Percentiles rank a stretch among this genome's conserved stretches.
phyloP scores from a whole-genome alignment of 2,329 filamentous ascomycete genomes.

The Beauveria scarabaeidicola region DNA sequence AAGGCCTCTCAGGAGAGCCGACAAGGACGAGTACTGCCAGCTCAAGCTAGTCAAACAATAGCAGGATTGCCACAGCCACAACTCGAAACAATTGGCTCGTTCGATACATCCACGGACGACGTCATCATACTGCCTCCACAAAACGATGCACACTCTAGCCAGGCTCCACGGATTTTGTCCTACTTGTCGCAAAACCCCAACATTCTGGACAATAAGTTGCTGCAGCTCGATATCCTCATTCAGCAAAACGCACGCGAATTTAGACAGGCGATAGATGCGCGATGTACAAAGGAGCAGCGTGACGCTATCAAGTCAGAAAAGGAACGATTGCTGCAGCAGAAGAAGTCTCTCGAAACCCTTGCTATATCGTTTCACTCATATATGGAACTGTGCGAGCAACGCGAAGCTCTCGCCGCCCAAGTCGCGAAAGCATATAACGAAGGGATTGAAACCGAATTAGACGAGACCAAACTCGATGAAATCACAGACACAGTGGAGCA shows the following conservation, averaged over 20 bases:
- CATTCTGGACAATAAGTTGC: slow-evolving; percentile 27
- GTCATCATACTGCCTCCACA: not conserved
- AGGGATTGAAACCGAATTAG: slow-evolving; percentile 41
- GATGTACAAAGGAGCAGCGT: slow-evolving; percentile 36
- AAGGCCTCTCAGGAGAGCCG: not conserved
- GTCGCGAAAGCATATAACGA: slow-evolving; percentile 44
- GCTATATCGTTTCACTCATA: slow-evolving; percentile 34
- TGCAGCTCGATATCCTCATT: slow-evolving; percentile 33
- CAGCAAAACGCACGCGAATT: slow-evolving; percentile 41
- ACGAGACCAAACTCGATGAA: slow-evolving; percentile 41
- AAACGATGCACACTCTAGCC: slow-evolving; percentile 14
- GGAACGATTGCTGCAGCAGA: slow-evolving; percentile 37
- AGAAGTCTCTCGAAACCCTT: slow-evolving; percentile 34
- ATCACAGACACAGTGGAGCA: slow-evolving; percentile 36
- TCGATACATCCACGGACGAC: not conserved
- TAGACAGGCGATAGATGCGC: slow-evolving; percentile 36
- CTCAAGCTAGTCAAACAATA: not conserved
- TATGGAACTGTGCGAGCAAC: slow-evolving; percentile 32
- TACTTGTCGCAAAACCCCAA: slow-evolving; percentile 23
- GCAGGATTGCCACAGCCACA: not conserved
- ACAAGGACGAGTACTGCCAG: not conserved
- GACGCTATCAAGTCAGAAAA: slow-evolving; percentile 41
- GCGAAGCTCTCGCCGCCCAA: slow-evolving; percentile 36
- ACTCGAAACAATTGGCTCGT: not conserved
- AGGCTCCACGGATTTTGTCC: slow-evolving; percentile 21